A percentile compares a stretch with the other conserved stretches of the same genome.
phyloP scores from a whole-genome alignment of 495 filamentous ascomycete species.

The Lophiostoma macrostomum region DNA sequence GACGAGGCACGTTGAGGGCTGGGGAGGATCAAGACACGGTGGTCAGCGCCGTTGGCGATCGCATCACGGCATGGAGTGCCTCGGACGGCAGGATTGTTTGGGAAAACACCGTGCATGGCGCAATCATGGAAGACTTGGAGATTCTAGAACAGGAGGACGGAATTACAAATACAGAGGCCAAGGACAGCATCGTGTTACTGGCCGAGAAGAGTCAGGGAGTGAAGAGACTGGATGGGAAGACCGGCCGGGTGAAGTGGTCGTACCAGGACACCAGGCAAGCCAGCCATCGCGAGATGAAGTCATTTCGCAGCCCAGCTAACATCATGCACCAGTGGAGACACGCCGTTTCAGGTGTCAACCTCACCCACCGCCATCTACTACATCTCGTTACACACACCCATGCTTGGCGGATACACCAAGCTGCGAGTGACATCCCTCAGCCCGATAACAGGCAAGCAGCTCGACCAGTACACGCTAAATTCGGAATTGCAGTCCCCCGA shows the following conservation, averaged over 20 bases:
- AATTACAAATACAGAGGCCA: constrained; percentile 42
- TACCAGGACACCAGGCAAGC: constrained; percentile 58
- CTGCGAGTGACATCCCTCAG: constrained; percentile 72
- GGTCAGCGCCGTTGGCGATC: constrained; percentile 63
- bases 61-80: constrained; percentile 79
- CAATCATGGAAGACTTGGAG: constrained; percentile 72
- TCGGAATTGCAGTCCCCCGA: constrained; percentile 66
- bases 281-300: neutral
- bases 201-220: constrained; percentile 56
- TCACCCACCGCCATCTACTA: constrained; percentile 72
- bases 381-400: constrained; percentile 67
- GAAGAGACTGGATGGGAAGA: constrained; percentile 65
- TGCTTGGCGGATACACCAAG: constrained; percentile 58
- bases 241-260: constrained; percentile 77
- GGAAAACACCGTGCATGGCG: constrained; percentile 55
- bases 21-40: constrained; percentile 71
- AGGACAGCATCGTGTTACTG: constrained; percentile 70
- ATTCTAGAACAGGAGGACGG: constrained; percentile 68
- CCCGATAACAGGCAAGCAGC: constrained; percentile 63
- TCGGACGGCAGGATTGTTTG: constrained; percentile 75
- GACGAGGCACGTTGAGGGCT: constrained; percentile 60
- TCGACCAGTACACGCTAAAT: constrained; percentile 62
- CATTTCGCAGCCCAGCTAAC: constrained; percentile 29
- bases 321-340: constrained; percentile 52
- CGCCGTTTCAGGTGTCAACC: constrained; percentile 75